Evolutionary conservation across 768 basidiomycete genomes (phyloP).

Genomic region (Leucocoprinus sp.): DNA sequence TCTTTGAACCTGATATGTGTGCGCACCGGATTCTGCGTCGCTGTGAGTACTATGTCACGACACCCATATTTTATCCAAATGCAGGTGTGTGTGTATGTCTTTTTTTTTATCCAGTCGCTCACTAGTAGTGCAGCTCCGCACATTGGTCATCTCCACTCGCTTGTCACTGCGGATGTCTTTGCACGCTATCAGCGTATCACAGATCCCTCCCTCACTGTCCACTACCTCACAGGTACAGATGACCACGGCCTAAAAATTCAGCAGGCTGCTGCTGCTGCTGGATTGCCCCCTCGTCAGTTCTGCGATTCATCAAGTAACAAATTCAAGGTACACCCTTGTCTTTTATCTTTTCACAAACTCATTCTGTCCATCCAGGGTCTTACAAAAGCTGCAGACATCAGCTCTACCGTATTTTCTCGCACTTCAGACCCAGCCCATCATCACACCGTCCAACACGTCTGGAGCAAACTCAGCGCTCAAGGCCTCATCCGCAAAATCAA

Average conservation of each 20-base stretch:
- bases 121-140: slow-evolving; percentile 47
- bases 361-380: slow-evolving; percentile 41
- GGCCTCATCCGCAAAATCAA: slow-evolving; percentile 78
- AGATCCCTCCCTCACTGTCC: slow-evolving; percentile 42
- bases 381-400: slow-evolving; percentile 54
- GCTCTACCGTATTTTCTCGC: slow-evolving; percentile 66
- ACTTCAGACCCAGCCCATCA: slow-evolving; percentile 64
- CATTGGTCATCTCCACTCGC: slow-evolving; percentile 81
- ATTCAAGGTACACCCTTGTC: slow-evolving; percentile 58
- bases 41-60: slow-evolving; percentile 82
- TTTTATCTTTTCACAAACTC: background rate
- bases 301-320: slow-evolving; percentile 63
- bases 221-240: slow-evolving; percentile 78
- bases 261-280: slow-evolving; percentile 58
- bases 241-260: slow-evolving; percentile 93
- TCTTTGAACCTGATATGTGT: no score
- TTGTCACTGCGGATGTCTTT: slow-evolving; percentile 74
- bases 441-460: slow-evolving; percentile 63
- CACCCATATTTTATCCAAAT: slow-evolving; percentile 94
- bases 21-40: no score
- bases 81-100: slow-evolving; percentile 39
- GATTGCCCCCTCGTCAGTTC: slow-evolving; percentile 49
- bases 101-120: background rate
- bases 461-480: slow-evolving; percentile 48
- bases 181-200: slow-evolving; percentile 60